A percentile compares a stretch with the other conserved stretches of the same genome.
Conservation (phyloP, 1,284 basidiomycete species). For the Naganishia albida region DNA sequence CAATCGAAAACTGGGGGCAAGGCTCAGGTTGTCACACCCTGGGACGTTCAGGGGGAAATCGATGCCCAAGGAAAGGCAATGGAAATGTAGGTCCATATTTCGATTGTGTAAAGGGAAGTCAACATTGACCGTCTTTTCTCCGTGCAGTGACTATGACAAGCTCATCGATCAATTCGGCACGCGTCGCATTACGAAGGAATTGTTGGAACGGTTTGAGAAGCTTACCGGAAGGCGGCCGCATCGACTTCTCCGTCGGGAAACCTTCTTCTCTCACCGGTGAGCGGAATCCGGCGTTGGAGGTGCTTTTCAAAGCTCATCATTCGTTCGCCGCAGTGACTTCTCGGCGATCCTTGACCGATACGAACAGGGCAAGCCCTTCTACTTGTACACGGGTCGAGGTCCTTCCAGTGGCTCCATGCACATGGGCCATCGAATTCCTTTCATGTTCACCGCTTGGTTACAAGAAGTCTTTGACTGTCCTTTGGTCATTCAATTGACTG, state of each 20-base stretch:
- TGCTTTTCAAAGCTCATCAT: conserved; percentile 21
- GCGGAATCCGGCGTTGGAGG: conserved; percentile 41
- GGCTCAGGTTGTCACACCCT: conserved; percentile 92
- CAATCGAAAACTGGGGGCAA: conserved; percentile 9
- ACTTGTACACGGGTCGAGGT: conserved; percentile 95
- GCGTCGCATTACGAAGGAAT: conserved; percentile 69
- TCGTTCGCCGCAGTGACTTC: conserved; percentile 67
- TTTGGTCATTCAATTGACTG: conserved; percentile 91
- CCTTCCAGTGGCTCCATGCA: conserved; percentile 98
- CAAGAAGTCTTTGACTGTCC: conserved; percentile 96
- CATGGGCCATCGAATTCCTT: conserved; percentile 95
- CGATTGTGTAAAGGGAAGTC: too few relatives aligned
- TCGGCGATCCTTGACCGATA: conserved; percentile 91
- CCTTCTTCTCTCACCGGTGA: conserved; percentile 97
- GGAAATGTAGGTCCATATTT: conserved; percentile 61
- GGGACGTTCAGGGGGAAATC: conserved; percentile 94
- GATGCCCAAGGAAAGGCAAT: conserved; percentile 84
- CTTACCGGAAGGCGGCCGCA: conserved; percentile 91
- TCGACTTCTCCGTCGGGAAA: conserved; percentile 82
- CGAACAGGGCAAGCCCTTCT: conserved; percentile 97
- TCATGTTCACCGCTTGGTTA: conserved; percentile 96
- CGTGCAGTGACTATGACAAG: conserved; percentile 89
- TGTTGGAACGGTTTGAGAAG: conserved; percentile 86
- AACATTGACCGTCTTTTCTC: not conserved
- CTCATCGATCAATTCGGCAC: conserved; percentile 94